Evolutionary conservation across 2,329 filamentous ascomycete species (phyloP), one percentile per base, ranked within the genome.

Genomic region (Colletotrichum sp.): DNA sequence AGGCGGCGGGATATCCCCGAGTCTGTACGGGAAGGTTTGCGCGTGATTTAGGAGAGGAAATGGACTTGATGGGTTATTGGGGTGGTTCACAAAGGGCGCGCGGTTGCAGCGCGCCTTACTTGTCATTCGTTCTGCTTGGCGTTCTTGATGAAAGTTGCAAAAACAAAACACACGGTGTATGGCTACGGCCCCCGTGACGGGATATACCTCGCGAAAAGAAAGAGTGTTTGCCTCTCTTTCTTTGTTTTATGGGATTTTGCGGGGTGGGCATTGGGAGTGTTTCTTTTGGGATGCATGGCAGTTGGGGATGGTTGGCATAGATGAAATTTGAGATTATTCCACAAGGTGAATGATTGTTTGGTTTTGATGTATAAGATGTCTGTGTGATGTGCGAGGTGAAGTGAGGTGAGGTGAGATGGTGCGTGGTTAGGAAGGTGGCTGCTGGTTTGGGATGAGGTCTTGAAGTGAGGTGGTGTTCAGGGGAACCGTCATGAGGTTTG

Each of bases 1-100:
- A 84, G 90, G 69, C 86, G 87, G 78, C 84, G 90, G 67, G 88
- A 89, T n/a, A 69, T 69, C n/a, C 72, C 72, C 12, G 75, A 78
- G 67, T 74, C 69, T 34, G 67, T 71, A 4, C 83, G 85, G 65
- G 87, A 87, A 78, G 76, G 72, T 24, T 21, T 89, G 30, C 83
- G 87, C 24, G 87, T 87, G 77, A 81, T 82, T 44, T 86, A 73
- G 24, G 69, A 9, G 44, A 32, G 30, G 63, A 1, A 6, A 21
- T 8, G 64, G 12, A 21, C 34, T n/a, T 34, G 34, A 5, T 34
- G 32, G 10, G 62, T 21, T 16, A 13, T 57, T 4, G 44, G 59
- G 36, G 59, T 36, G 60, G 59, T 65, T n/a, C 34, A 8, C n/a
- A 30, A 26, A 18, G 18, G 67, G 57, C 57, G n/a, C 34, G 55